Base-by-base conservation (phyloP, 441 rosid species). In the Populus hybrid region DNA sequence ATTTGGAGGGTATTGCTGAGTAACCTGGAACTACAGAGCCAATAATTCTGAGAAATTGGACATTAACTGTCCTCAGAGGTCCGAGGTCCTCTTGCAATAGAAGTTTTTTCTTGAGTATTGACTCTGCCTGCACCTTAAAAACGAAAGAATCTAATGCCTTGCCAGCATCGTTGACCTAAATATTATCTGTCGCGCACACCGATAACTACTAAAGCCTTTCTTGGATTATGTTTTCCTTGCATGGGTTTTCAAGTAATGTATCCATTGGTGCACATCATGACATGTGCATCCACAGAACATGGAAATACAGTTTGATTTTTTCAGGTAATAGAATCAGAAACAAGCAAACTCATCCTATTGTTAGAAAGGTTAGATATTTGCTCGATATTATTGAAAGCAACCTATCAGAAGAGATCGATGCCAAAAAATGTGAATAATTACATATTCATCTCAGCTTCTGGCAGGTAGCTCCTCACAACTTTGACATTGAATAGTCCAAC, bases 401-500 rank as follows among this genome's bases (percentile, higher is more conserved):
- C 40, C 66, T 14, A 5, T 32, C 18, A 34, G 24, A 63, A 2
- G 57, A 53, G 64, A 46, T 38, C 3, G 16, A 75, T 36, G 24
- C 69, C 65, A 72, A 36, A 83, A 77, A 77, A 70, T 35, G 35
- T 65, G 23, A 30, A 70, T 35, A 53, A 34, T 73, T 71, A 65
- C 75, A 73, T 24, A n/a, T 61, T 72, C 73, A 66, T 66, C 63
- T 71, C 69, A 20, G 38, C 68, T 64, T 26, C 67, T 53, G 70
- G 34, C 50, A 35, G 64, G 32, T 61, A 76, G 16, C 35, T 64
- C 75, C 82, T 94, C 88, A 90, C 86, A 94, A 64, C 86, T 81
- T 92, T 50, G 98, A 88, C 74, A 92, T 82, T 40, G 93, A 80
- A 78, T 89, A 88, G 85, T 94, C 97, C 92, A 96, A 75, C 67